A percentile compares a stretch with the other conserved stretches of the same genome.
These are phyloP conservation scores for Coemansia sp. DNA, from an alignment of 192 early-diverging fungal genomes.

Conservation along the genomic window DNA sequence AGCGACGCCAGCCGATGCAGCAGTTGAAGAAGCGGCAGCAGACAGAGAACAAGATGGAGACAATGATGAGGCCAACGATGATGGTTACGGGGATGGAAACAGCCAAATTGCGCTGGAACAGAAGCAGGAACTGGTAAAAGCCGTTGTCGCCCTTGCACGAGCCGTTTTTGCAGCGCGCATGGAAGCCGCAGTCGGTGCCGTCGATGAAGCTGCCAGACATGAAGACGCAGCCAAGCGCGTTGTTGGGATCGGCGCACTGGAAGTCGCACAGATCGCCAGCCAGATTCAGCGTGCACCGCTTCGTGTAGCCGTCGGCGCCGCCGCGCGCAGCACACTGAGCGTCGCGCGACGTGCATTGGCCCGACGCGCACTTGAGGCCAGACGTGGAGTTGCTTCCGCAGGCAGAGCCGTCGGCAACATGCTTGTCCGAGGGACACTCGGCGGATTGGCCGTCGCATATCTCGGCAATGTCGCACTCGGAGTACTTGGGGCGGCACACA, in stretches of 20 bases:
- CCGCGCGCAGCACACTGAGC: slow-evolving; percentile 65
- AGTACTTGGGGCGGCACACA: slow-evolving; percentile 72
- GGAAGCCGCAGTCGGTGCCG: slow-evolving; percentile 67
- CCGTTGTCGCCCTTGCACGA: slow-evolving; percentile 60
- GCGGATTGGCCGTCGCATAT: slow-evolving; percentile 71
- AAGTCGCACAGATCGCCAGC: slow-evolving; percentile 61
- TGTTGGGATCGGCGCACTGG: slow-evolving; percentile 60
- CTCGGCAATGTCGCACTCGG: slow-evolving; percentile 79
- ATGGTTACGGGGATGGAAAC: slow-evolving; percentile 56
- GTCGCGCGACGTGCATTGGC: slow-evolving; percentile 72
- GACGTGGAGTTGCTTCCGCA: slow-evolving; percentile 52
- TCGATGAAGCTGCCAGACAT: slow-evolving; percentile 68
- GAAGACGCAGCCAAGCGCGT: slow-evolving; percentile 49
- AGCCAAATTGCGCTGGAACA: slow-evolving; percentile 56
- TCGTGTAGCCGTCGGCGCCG: slow-evolving; percentile 48
- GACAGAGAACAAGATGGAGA: slow-evolving; percentile 24
- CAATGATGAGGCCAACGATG: slow-evolving; percentile 35
- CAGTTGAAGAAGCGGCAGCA: slow-evolving; percentile 53
- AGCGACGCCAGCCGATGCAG: slow-evolving; percentile 21
- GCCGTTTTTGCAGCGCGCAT: slow-evolving; percentile 56
- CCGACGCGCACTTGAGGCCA: slow-evolving; percentile 63
- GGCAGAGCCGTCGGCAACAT: slow-evolving; percentile 62
- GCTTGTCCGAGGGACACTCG: slow-evolving; percentile 69
- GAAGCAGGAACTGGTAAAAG: slow-evolving; percentile 55
- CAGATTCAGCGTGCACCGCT: slow-evolving; percentile 58